A percentile compares a stretch with the other conserved stretches of the same genome.
phyloP scores from a whole-genome alignment of 2,329 filamentous ascomycete species.

The Exophiala dermatitidis region DNA sequence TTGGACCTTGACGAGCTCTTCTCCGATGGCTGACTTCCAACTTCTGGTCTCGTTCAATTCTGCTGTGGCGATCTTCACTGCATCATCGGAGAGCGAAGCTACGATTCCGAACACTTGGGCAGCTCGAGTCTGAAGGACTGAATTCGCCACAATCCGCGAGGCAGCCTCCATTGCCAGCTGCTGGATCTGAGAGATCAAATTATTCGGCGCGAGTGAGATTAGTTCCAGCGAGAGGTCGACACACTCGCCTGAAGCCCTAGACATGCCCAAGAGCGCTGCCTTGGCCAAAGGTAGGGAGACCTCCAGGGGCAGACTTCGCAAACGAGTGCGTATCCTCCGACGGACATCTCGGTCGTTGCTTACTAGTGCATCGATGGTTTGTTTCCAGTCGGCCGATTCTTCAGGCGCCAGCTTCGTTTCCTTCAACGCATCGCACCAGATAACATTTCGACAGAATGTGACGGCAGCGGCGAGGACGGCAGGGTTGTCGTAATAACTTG shows the following conservation, averaged over 20 bases:
- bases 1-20: slow-evolving; percentile 52
- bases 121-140: slow-evolving; percentile 57
- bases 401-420: slow-evolving; percentile 41
- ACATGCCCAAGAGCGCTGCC: slow-evolving; percentile 40
- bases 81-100: slow-evolving; percentile 51
- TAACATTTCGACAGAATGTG: slow-evolving; percentile 58
- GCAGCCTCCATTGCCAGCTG: slow-evolving; percentile 6
- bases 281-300: slow-evolving; percentile 31
- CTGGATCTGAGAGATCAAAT: slow-evolving; percentile 16
- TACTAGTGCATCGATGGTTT: slow-evolving; percentile 54
- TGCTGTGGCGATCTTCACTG: slow-evolving; percentile 1
- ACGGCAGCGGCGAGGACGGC: slow-evolving; percentile 62
- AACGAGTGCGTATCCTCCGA: slow-evolving; percentile 9
- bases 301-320: slow-evolving; percentile 29
- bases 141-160: slow-evolving; percentile 52
- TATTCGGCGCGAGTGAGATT: slow-evolving; percentile 49
- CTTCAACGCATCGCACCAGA: slow-evolving; percentile 51
- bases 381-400: slow-evolving; percentile 76
- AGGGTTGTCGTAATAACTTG: slow-evolving; percentile 32
- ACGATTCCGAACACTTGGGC: slow-evolving; percentile 70
- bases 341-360: slow-evolving; percentile 23
- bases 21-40: slow-evolving; percentile 56
- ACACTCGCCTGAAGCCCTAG: slow-evolving; percentile 38
- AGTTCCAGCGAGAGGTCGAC: slow-evolving; percentile 49
- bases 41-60: slow-evolving; percentile 10